These are phyloP conservation scores for Clathrus columnatus DNA, from an alignment of 768 basidiomycete genomes.

Conservation along the genomic window DNA sequence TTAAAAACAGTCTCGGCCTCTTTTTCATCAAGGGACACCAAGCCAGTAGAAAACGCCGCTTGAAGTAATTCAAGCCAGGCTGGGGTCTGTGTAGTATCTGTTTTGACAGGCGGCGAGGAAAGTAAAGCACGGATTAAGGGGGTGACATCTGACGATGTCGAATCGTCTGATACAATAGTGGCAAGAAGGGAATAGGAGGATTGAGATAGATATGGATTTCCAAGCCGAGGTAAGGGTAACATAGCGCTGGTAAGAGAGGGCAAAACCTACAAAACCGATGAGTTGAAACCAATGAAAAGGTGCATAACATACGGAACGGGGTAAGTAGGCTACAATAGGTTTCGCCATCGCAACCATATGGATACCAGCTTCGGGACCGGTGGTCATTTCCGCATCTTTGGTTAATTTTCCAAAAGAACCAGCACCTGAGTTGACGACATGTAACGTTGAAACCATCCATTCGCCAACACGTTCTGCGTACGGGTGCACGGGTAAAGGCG, in stretches of 20 bases:
- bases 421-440: constrained; percentile 54
- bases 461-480: constrained; percentile 76
- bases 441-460: constrained; percentile 62
- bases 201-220: constrained; percentile 84
- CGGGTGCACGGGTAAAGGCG: constrained; percentile 73
- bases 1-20: constrained; percentile 61
- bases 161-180: constrained; percentile 56
- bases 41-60: constrained; percentile 3
- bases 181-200: constrained; percentile 81
- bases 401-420: constrained; percentile 50
- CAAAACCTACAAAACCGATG: constrained; percentile 45
- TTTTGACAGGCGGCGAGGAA: constrained; percentile 57
- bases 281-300: not conserved
- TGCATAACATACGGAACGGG: constrained; percentile 50
- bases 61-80: constrained; percentile 61
- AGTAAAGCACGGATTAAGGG: constrained; percentile 59
- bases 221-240: constrained; percentile 75
- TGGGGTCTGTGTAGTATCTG: constrained; percentile 58
- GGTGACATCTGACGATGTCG: constrained; percentile 38
- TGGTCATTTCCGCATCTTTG: constrained; percentile 39
- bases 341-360: constrained; percentile 54
- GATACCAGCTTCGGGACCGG: constrained; percentile 64
- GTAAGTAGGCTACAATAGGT: constrained; percentile 51
- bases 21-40: not conserved
- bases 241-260: constrained; percentile 61